Percentiles rank a stretch among this genome's conserved stretches.
phyloP scores from a whole-genome alignment of 148 eudicot genomes.

The Talinum fruticosum region DNA sequence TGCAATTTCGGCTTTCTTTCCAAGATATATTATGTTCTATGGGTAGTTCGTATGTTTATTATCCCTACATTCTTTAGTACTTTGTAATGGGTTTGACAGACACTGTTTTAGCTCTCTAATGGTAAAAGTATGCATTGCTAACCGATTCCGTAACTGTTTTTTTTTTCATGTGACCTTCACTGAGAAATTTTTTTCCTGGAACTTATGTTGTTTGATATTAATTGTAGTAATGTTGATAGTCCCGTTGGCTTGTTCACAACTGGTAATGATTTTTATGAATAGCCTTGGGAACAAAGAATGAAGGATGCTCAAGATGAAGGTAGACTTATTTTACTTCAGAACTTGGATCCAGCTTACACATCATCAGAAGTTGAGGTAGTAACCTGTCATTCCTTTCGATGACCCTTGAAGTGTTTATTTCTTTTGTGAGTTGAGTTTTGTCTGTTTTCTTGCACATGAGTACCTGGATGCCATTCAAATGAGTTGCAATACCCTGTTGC shows the following conservation, averaged over 20 bases:
- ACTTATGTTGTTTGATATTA: not conserved
- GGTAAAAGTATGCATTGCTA: not conserved
- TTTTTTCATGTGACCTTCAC: not conserved
- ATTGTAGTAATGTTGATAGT: not conserved
- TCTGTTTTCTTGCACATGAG: not conserved
- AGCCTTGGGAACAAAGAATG: constrained; percentile 75
- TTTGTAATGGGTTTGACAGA: not conserved
- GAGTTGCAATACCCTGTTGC: not conserved
- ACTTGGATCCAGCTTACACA: constrained; percentile 62
- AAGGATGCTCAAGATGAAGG: constrained; percentile 50
- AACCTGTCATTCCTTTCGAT: not conserved
- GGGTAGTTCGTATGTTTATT: too few relatives aligned
- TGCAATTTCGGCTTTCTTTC: too few relatives aligned
- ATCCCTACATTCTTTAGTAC: too few relatives aligned
- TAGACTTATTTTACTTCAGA: constrained; percentile 55
- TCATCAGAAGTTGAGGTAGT: constrained; percentile 75
- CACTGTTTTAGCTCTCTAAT: not conserved
- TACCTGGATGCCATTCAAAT: not conserved
- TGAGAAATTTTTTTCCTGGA: not conserved
- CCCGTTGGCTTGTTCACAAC: not conserved
- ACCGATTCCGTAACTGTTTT: not conserved
- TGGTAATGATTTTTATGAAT: not conserved
- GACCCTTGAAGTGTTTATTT: not conserved
- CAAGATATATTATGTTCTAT: too few relatives aligned
- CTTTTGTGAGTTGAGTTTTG: not conserved